Conservation (phyloP, 2,329 filamentous ascomycete genomes). For the Curvularia sp. region DNA sequence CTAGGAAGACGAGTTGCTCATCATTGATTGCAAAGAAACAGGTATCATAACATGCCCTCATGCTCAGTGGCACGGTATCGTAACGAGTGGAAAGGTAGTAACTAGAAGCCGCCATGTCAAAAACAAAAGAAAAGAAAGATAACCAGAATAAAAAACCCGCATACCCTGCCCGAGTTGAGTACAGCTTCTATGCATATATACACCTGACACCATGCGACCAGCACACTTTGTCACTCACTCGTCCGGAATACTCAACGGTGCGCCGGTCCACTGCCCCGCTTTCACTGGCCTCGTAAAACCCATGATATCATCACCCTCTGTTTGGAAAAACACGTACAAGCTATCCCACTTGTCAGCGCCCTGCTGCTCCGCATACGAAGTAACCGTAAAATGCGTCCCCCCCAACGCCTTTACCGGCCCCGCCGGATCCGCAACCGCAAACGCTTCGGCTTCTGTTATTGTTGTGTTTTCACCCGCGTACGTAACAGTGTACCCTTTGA, state of each 20-base stretch:
- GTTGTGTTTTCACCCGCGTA: conserved; percentile 52
- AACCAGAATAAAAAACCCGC: neutral
- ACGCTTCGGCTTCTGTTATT: conserved; percentile 36
- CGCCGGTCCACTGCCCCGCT: conserved; percentile 43
- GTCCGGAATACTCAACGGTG: conserved; percentile 36
- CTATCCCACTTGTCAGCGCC: conserved; percentile 31
- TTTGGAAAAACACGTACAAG: conserved; percentile 47
- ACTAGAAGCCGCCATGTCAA: neutral
- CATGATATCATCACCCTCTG: conserved; percentile 40
- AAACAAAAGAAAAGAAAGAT: neutral
- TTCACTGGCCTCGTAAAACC: conserved; percentile 35
- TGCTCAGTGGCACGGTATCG: neutral
- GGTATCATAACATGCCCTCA: neutral
- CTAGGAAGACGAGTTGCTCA: neutral
- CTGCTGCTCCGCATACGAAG: conserved; percentile 40
- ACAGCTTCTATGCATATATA: neutral
- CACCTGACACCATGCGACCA: neutral
- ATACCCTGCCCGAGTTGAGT: neutral
- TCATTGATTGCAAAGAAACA: neutral
- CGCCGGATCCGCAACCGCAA: conserved; percentile 42
- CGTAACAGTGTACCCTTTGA: conserved; percentile 52
- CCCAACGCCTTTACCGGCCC: conserved; percentile 44
- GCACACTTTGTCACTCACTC: conserved; percentile 6
- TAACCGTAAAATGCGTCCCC: conserved; percentile 53
- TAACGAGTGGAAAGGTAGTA: neutral